These are phyloP conservation scores for Linnemannia zychae DNA, from an alignment of 192 early-diverging fungal genomes.

Conservation along the genomic window DNA sequence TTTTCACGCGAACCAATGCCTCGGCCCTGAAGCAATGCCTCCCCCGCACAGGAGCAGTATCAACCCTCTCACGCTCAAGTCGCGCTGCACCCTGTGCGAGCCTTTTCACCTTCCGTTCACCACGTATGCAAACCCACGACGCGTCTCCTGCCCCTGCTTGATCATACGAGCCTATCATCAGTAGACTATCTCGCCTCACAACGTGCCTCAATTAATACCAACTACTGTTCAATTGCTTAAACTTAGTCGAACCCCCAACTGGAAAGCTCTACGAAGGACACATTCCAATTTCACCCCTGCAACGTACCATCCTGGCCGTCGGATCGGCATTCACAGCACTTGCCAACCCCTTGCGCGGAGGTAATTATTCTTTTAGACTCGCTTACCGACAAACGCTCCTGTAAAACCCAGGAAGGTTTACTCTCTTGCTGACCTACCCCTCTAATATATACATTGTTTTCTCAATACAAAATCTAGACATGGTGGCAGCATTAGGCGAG, in stretches of 20 bases:
- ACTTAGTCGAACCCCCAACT: slow-evolving; percentile 38
- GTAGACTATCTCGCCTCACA: not conserved
- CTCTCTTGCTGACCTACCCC: not conserved
- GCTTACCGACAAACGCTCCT: not conserved
- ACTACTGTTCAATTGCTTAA: not conserved
- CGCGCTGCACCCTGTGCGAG: slow-evolving; percentile 4
- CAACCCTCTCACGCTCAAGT: not conserved
- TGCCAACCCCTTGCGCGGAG: slow-evolving; percentile 79
- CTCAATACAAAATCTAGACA: slow-evolving; percentile 75
- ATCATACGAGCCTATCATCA: not conserved
- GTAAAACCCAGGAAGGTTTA: not conserved
- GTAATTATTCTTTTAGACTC: slow-evolving; percentile 34
- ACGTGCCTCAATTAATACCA: not conserved
- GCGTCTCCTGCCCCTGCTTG: not conserved
- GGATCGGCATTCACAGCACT: slow-evolving; percentile 84
- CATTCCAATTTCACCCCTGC: slow-evolving; percentile 72
- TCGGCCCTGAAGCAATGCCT: not conserved
- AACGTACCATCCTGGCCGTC: slow-evolving; percentile 76
- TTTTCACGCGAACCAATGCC: not conserved
- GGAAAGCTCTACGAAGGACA: slow-evolving; percentile 70
- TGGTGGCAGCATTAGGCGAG: slow-evolving; percentile 92
- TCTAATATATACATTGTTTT: not conserved
- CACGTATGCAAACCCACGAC: slow-evolving; percentile 9
- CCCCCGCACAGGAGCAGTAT: not conserved
- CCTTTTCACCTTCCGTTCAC: slow-evolving; percentile 24